A percentile compares a stretch with the other conserved stretches of the same genome.
Evolutionary conservation across 257 asterid species (phyloP).

Genomic region (Jacaranda copaia): DNA sequence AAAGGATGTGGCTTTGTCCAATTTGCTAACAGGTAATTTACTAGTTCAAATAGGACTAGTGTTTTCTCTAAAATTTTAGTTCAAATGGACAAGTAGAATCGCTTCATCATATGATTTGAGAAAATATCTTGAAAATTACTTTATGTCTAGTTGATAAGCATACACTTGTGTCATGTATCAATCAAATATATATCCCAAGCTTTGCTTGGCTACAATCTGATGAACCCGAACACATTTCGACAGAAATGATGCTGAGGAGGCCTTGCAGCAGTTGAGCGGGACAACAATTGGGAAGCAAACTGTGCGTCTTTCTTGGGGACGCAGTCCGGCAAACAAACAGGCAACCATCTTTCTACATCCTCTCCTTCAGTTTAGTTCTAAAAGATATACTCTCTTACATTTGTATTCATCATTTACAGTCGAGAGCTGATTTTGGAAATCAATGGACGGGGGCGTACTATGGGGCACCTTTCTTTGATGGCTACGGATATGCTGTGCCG

Average conservation of each 20-base stretch:
- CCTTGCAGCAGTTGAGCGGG: constrained; percentile 77
- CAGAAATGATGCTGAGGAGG: constrained; percentile 83
- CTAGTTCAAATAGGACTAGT: background rate
- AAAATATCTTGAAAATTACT: no score
- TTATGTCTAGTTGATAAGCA: no score
- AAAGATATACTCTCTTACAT: background rate
- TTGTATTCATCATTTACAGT: constrained; percentile 46
- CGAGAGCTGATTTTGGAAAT: constrained; percentile 67
- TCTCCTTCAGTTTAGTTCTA: background rate
- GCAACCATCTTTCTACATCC: constrained; percentile 34
- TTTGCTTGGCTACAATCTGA: background rate
- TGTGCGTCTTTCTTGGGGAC: constrained; percentile 90
- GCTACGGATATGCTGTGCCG: constrained; percentile 77
- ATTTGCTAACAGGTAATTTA: constrained; percentile 79
- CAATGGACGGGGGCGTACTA: constrained; percentile 89
- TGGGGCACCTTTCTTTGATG: constrained; percentile 82
- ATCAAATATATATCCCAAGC: background rate
- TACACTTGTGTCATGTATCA: no score
- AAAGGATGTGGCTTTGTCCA: constrained; percentile 97
- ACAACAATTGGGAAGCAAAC: constrained; percentile 77
- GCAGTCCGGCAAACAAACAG: constrained; percentile 78
- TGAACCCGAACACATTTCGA: background rate
- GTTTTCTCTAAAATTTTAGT: no score
- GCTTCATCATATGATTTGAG: no score
- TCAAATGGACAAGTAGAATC: no score